Conservation (phyloP, 768 basidiomycete species). For the Pholiota molesta region DNA sequence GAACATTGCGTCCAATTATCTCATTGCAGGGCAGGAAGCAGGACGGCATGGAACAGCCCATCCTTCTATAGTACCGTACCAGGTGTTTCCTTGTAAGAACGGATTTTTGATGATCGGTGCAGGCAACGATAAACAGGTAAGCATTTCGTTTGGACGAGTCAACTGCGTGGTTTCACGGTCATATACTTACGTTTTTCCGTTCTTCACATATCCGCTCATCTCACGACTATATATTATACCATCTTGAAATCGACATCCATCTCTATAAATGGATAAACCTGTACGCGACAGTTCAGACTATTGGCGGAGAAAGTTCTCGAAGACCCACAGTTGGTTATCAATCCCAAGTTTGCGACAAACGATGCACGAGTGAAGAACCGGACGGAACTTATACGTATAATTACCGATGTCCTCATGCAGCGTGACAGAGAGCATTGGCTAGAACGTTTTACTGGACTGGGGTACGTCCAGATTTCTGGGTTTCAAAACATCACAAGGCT, state of each 20-base stretch:
- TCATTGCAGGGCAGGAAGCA: slow-evolving; percentile 84
- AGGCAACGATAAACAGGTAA: slow-evolving; percentile 85
- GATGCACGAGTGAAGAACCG: slow-evolving; percentile 77
- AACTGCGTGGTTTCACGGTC: slow-evolving; percentile 2
- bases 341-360: slow-evolving; percentile 75
- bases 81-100: slow-evolving; percentile 85
- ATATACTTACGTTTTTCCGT: slow-evolving; percentile 10
- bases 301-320: slow-evolving; percentile 67
- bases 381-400: slow-evolving; percentile 64
- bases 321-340: slow-evolving; percentile 56
- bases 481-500: neutral
- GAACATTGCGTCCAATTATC: slow-evolving; percentile 92
- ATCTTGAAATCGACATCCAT: neutral
- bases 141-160: slow-evolving; percentile 4
- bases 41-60: slow-evolving; percentile 90
- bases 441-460: slow-evolving; percentile 70
- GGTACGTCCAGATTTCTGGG: slow-evolving; percentile 48
- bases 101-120: slow-evolving; percentile 94
- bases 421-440: slow-evolving; percentile 77
- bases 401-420: slow-evolving; percentile 61
- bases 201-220: slow-evolving; percentile 5
- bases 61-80: slow-evolving; percentile 93
- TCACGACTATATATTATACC: slow-evolving; percentile 1
- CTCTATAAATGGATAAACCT: slow-evolving; percentile 6
- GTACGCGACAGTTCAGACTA: slow-evolving; percentile 59